Base-by-base conservation (phyloP, 495 filamentous ascomycete species). In the Aspergillus indologenus region DNA sequence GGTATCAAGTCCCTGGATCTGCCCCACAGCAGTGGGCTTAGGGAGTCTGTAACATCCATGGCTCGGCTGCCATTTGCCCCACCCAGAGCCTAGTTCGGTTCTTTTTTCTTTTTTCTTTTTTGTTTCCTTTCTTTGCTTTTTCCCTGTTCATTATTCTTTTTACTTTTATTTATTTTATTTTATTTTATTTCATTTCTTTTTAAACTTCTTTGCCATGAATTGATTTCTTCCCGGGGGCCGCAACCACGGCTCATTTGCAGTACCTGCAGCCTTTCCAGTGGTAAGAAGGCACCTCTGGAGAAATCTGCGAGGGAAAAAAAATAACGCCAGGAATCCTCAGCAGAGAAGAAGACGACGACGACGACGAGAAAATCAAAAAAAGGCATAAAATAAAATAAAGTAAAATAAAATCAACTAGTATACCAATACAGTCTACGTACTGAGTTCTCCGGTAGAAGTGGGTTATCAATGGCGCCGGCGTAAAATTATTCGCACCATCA, bases 401-500 rank as follows among this genome's bases (percentile, higher is more conserved):
- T 9, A 40, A 40, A 40, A 40, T 8, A 40, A 40, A 40, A 40
- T 40, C 34, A 40, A 40, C 34, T 40, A 11, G 6, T 8, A n/a
- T n/a, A 40, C 6, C 34, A 40, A 40, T 14, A 8, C 34, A 40
- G 34, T 29, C 26, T 29, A 29, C 34, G 5, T 15, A n/a, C n/a
- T 40, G 34, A 9, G 26, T n/a, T n/a, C 26, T 29, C 26, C 26
- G 26, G 26, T 29, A 9, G 34, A 11, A 40, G 34, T 40, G 34
- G 34, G 34, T 40, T 40, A 40, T 40, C 34, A 40, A 15, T 15
- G 34, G 34, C 34, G 58, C 61, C 61, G 61, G 60, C 62, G 63
- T 60, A 60, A 65, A 60, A 66, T 63, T 68, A 62, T 64, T 59
- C 55, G 49, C 53, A 61, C 59, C 61, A 64, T 62, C 61, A 52